Conservation (phyloP, 768 basidiomycete genomes). For the Hygrophorus pudorinus region DNA sequence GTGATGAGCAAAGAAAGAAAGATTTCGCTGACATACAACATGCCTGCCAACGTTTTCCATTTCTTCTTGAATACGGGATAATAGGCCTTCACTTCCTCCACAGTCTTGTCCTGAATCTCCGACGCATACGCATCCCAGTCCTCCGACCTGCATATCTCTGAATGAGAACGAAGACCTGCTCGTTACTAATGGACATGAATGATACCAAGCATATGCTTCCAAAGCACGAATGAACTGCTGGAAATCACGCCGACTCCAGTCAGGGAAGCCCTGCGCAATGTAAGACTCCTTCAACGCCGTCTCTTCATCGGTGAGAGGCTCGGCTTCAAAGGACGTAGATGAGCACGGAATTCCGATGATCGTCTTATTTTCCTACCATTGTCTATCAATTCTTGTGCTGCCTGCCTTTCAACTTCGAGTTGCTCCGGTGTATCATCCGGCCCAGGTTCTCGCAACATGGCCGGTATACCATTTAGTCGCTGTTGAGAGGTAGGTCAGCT, state of each 20-base stretch:
- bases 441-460: constrained; percentile 55
- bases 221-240: constrained; percentile 60
- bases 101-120: constrained; percentile 78
- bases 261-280: constrained; percentile 69
- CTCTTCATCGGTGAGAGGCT: constrained; percentile 86
- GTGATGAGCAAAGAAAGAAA: not conserved
- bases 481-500: constrained; percentile 15
- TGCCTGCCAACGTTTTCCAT: constrained; percentile 77
- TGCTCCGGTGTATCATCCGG: constrained; percentile 75
- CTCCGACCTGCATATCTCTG: constrained; percentile 19
- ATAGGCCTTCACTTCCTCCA: constrained; percentile 71
- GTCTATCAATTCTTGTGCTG: constrained; percentile 83
- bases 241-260: constrained; percentile 91
- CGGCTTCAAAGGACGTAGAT: constrained; percentile 38
- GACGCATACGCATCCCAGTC: constrained; percentile 59
- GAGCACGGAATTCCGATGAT: not conserved
- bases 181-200: not conserved
- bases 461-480: constrained; percentile 59
- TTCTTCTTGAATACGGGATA: constrained; percentile 81
- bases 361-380: constrained; percentile 37
- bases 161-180: not conserved
- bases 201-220: constrained; percentile 4
- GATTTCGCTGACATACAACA: constrained; percentile 12
- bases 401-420: constrained; percentile 68
- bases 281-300: constrained; percentile 70